Conservation (phyloP, 1,284 basidiomycete species). For the Microbotryum intermedium region DNA sequence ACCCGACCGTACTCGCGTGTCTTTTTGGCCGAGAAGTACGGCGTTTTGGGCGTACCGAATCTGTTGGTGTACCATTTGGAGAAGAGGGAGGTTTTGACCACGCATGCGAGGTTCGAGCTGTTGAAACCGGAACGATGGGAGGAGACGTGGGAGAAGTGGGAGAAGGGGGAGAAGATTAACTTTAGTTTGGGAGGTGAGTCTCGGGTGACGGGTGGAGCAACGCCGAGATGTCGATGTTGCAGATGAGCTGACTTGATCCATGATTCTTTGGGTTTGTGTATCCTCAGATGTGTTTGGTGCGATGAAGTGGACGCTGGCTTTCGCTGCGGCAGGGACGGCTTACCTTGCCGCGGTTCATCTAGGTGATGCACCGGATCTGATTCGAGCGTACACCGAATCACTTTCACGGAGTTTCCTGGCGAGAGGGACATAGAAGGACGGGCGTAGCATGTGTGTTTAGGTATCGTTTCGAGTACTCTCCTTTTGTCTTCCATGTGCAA, state of each 20-base stretch:
- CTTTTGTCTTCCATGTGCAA: no score
- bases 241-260: background rate
- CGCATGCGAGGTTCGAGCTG: conserved; percentile 29
- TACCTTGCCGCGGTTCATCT: conserved; percentile 17
- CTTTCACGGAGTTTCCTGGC: conserved; percentile 7
- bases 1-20: conserved; percentile 40
- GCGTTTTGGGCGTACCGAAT: conserved; percentile 37
- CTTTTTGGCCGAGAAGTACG: conserved; percentile 39
- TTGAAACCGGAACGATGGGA: conserved; percentile 13
- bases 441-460: no score
- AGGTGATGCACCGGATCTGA: conserved; percentile 9
- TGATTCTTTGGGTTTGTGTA: background rate
- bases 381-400: background rate
- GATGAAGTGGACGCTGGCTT: conserved; percentile 14
- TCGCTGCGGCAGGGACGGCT: background rate
- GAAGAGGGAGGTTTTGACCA: conserved; percentile 34
- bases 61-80: conserved; percentile 38
- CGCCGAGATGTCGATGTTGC: no score
- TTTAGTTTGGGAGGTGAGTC: conserved; percentile 31
- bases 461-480: no score
- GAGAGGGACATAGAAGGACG: no score
- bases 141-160: conserved; percentile 36
- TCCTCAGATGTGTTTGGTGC: conserved; percentile 13
- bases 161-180: conserved; percentile 32
- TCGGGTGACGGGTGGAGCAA: no score